These are phyloP conservation scores for Aaosphaeria arxii DNA, from an alignment of 2,329 filamentous ascomycete genomes.

Conservation along the genomic window DNA sequence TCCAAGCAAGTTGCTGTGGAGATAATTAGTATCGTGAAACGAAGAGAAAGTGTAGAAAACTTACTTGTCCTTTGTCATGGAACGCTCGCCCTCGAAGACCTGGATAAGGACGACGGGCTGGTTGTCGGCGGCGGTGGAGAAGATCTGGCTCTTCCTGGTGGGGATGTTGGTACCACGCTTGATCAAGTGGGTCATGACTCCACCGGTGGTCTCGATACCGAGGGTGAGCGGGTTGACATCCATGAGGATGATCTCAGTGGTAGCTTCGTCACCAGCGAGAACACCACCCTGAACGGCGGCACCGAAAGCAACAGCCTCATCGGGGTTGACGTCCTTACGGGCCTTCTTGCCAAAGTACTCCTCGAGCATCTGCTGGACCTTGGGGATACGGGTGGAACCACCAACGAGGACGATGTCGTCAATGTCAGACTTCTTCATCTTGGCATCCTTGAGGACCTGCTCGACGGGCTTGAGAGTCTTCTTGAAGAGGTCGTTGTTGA, in stretches of 20 bases:
- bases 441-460: conserved; percentile 97
- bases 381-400: conserved; percentile 98
- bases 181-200: conserved; percentile 97
- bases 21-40: too few species aligned
- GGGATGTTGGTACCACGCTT: conserved; percentile 92
- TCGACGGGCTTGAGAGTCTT: conserved; percentile 98
- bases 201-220: conserved; percentile 95
- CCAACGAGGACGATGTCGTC: conserved; percentile 97
- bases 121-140: conserved; percentile 95
- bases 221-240: conserved; percentile 95
- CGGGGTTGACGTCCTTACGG: conserved; percentile 98
- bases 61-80: conserved; percentile 86
- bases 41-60: too few species aligned
- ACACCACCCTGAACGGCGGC: conserved; percentile 97
- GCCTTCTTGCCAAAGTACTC: conserved; percentile 98
- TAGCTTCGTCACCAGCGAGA: conserved; percentile 81
- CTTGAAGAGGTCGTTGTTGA: conserved; percentile 99
- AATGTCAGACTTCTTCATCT: conserved; percentile 92
- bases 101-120: conserved; percentile 94
- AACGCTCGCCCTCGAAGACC: conserved; percentile 90
- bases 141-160: conserved; percentile 96
- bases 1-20: too few species aligned
- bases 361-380: conserved; percentile 91
- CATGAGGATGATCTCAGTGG: conserved; percentile 83
- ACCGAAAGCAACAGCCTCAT: conserved; percentile 97